Evolutionary conservation across 257 asterid species (phyloP).

Genomic region (Nicotiana knightiana): DNA sequence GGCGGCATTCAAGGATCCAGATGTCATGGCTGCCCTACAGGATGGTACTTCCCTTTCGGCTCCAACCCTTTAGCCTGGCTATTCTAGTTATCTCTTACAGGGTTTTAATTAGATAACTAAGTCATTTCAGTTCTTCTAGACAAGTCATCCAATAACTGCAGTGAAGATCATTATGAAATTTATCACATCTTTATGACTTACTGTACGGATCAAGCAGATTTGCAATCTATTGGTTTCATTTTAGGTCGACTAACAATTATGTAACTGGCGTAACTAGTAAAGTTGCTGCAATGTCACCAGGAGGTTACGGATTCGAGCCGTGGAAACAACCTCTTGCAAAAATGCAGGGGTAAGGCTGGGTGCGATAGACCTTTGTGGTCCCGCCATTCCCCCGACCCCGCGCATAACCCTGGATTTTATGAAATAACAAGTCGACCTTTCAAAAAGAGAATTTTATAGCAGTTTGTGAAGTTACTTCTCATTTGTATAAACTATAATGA

Average conservation of each 20-base stretch:
- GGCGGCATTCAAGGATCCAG: slow-evolving; percentile 98
- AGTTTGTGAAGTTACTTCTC: no score
- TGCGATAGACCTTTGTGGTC: no score
- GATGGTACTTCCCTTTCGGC: slow-evolving; percentile 53
- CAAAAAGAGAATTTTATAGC: no score
- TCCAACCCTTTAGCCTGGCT: background rate
- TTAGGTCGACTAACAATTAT: background rate
- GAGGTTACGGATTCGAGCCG: no score
- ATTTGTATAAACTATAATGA: no score
- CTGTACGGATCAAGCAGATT: background rate
- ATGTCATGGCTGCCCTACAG: slow-evolving; percentile 97
- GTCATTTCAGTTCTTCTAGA: background rate
- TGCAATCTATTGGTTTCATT: background rate
- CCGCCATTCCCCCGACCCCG: no score
- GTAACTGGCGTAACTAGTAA: no score
- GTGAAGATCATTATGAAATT: background rate
- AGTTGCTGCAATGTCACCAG: no score
- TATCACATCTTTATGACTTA: background rate
- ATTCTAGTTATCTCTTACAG: background rate
- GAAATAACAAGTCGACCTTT: no score
- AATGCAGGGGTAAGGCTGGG: no score
- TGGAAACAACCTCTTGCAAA: no score
- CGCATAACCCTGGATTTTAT: no score
- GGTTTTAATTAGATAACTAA: background rate
- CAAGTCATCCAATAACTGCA: background rate